Evolutionary conservation across 176 grass and related monocot species (phyloP).

Genomic region (Pontederia crassipes): DNA sequence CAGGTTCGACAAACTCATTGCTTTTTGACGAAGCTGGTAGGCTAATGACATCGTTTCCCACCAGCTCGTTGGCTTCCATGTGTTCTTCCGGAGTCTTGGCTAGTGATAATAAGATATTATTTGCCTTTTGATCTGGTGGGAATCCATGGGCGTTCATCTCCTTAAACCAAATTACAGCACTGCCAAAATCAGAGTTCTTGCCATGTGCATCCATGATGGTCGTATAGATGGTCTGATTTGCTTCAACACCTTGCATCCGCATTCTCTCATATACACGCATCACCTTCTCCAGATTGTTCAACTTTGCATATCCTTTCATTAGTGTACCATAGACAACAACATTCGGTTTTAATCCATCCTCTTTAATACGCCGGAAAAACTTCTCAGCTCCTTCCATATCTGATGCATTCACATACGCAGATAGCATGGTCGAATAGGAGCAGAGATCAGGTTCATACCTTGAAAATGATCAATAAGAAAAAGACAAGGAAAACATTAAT

Average conservation of each 20-base stretch:
- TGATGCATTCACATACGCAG: constrained; percentile 86
- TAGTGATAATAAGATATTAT: constrained; percentile 73
- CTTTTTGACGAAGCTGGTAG: neutral
- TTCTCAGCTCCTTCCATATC: constrained; percentile 84
- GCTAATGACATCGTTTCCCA: constrained; percentile 28
- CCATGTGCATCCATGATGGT: constrained; percentile 75
- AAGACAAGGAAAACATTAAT: neutral
- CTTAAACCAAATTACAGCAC: constrained; percentile 73
- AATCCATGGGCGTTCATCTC: constrained; percentile 62
- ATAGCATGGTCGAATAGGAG: constrained; percentile 88
- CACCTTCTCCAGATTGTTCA: constrained; percentile 71
- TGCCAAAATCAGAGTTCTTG: constrained; percentile 79
- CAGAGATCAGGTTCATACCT: constrained; percentile 83
- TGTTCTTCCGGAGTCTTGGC: constrained; percentile 59
- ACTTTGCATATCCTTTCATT: constrained; percentile 90
- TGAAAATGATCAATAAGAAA: constrained; percentile 8
- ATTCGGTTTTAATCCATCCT: constrained; percentile 87
- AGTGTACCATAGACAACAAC: constrained; percentile 82
- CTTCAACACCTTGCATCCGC: constrained; percentile 63
- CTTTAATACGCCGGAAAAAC: constrained; percentile 87
- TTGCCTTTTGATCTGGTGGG: constrained; percentile 70
- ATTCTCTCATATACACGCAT: constrained; percentile 88
- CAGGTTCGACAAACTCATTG: constrained; percentile 14
- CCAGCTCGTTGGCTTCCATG: constrained; percentile 60
- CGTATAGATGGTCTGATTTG: constrained; percentile 81